These are phyloP conservation scores for Artomyces pyxidatus DNA, from an alignment of 768 basidiomycete genomes.

Conservation along the genomic window DNA sequence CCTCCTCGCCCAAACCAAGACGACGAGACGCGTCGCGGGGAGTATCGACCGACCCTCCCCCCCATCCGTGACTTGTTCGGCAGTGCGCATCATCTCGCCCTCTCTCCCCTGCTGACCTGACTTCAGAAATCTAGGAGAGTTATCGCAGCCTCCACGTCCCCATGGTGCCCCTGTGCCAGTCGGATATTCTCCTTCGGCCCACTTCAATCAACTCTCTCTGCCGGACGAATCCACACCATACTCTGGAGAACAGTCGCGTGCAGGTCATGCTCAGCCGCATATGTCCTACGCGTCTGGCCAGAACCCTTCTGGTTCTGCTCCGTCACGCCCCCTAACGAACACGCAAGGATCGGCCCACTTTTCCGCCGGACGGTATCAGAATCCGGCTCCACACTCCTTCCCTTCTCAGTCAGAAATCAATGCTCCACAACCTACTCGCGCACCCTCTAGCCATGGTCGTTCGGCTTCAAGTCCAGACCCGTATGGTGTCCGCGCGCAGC, in stretches of 20 bases:
- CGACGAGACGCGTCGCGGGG: constrained; percentile 11
- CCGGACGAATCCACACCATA: constrained; percentile 3
- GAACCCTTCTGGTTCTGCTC: too few relatives aligned
- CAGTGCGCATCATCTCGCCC: constrained; percentile 2
- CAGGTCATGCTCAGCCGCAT: neutral
- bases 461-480: constrained; percentile 1
- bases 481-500: neutral
- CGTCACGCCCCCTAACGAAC: constrained; percentile 6
- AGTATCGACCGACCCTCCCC: constrained; percentile 16
- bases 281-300: constrained; percentile 4
- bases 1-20: constrained; percentile 6
- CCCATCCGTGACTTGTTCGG: constrained; percentile 16
- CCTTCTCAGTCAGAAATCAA: constrained; percentile 1
- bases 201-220: constrained; percentile 5
- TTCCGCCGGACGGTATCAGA: neutral
- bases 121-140: constrained; percentile 4
- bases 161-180: neutral
- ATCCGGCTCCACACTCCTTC: constrained; percentile 1
- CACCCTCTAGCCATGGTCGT: neutral
- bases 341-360: neutral
- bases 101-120: neutral
- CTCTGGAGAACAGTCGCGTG: constrained; percentile 6
- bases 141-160: constrained; percentile 12
- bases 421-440: neutral
- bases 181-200: constrained; percentile 7